Base-by-base conservation (phyloP, 768 basidiomycete genomes). In the Cystobasidium onofrii region DNA sequence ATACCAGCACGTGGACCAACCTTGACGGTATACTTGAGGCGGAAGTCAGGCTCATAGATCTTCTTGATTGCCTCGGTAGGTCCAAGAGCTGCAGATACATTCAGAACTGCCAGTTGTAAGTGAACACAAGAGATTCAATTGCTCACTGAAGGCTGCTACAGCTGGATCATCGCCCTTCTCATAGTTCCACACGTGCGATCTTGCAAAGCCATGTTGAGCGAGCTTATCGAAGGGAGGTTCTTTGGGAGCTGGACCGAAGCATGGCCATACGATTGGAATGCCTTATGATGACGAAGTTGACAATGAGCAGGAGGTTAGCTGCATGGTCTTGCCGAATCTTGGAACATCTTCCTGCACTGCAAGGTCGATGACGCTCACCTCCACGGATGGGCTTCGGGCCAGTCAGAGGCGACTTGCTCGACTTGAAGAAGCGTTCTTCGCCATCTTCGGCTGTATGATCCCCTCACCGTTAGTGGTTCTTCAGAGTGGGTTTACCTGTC, bases 151-250 rank as follows among this genome's bases (percentile, higher is more conserved):
- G 76, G 86, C 85, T 54, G 91, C 85, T n/a, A 88, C 89, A 0
- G 93, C 89, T 13, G 86, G 86, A 39, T 85, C 84, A 90, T 83
- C 15, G 86, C 82, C 54, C 83, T 81, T 74, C 61, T 87, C 86
- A 79, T 88, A 88, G 17, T 82, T 81, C 96, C 96, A 98, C 34
- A 78, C 80, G 43, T 86, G 85, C 75, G 84, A 91, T 50, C 96
- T 84, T 4, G 91, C 95, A 80, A 95, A 97, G 0, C 96, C 96
- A 80, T 98, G 96, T 81, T 96, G 93, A 4, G 84, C 71, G 4
- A 99, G 83, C 57, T 85, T 86, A 25, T 80, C 76, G 80, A 93
- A 90, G 74, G 82, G 80, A n/a, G 77, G 62, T 88, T 90, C 78
- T 33, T 80, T 80, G 20, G 84, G 85, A 0, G 95, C 91, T 0